Evolutionary conservation across 352 stramenopile species (phyloP).

Genomic region (Phytophthora quininea): DNA sequence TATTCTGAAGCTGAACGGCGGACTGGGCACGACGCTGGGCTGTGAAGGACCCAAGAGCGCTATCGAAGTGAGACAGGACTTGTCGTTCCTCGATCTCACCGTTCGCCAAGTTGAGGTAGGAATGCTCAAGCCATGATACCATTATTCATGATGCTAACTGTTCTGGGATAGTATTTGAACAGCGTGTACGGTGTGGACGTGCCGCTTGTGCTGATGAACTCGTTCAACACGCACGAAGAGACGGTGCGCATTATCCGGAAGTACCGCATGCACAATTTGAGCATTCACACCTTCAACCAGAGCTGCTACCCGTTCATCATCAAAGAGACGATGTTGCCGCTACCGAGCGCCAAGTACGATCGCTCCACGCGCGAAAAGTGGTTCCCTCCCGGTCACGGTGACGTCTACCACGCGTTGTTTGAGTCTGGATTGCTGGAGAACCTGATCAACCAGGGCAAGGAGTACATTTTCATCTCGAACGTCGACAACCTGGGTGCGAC

Average conservation of each 20-base stretch:
- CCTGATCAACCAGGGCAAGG: slow-evolving; percentile 95
- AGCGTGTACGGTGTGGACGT: slow-evolving; percentile 95
- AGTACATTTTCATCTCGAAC: slow-evolving; percentile 99
- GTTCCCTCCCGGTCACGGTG: slow-evolving; percentile 98
- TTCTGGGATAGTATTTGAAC: slow-evolving; percentile 81
- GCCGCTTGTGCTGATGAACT: slow-evolving; percentile 99
- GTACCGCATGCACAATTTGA: slow-evolving; percentile 96
- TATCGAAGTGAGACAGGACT: slow-evolving; percentile 93
- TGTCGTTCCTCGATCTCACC: slow-evolving; percentile 98
- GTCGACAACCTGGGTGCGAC: slow-evolving; percentile 99
- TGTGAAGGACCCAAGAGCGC: slow-evolving; percentile 93
- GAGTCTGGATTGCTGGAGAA: slow-evolving; percentile 96
- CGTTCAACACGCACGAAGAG: slow-evolving; percentile 98
- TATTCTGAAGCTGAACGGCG: slow-evolving; percentile 99
- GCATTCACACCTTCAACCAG: slow-evolving; percentile 95
- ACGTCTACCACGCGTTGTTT: slow-evolving; percentile 98
- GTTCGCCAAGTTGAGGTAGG: slow-evolving; percentile 96
- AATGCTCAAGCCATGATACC: not conserved
- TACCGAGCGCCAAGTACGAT: slow-evolving; percentile 90
- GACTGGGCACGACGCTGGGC: slow-evolving; percentile 98
- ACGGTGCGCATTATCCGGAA: slow-evolving; percentile 97
- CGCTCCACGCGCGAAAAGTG: slow-evolving; percentile 79
- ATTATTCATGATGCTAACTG: not conserved
- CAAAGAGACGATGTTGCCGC: slow-evolving; percentile 89
- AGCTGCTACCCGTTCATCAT: slow-evolving; percentile 93